These are phyloP conservation scores for Ceratobasidium sp. DNA, from an alignment of 1,284 basidiomycete genomes.

Conservation along the genomic window DNA sequence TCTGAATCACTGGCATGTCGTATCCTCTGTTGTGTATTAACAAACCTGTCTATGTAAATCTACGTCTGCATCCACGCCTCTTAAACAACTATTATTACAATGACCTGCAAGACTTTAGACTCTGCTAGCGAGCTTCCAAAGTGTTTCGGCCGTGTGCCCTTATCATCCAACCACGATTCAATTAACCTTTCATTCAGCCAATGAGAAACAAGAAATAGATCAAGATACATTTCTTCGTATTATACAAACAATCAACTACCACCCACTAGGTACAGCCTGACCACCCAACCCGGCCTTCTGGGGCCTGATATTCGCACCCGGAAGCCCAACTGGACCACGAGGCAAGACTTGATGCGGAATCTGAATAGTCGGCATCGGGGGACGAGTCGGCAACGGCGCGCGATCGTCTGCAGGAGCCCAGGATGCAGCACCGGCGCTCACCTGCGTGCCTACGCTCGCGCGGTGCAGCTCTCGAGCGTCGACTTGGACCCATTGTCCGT, in stretches of 20 bases:
- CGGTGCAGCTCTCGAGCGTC: constrained; percentile 23
- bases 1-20: background rate
- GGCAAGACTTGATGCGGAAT: background rate
- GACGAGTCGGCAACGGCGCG: background rate
- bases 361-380: background rate
- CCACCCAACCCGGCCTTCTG: constrained; percentile 14
- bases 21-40: constrained; percentile 2
- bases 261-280: constrained; percentile 12
- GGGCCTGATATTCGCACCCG: constrained; percentile 16
- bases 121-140: too few relatives aligned
- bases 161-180: background rate
- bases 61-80: background rate
- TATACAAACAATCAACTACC: constrained; percentile 5
- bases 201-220: background rate
- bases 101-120: too few relatives aligned
- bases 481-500: constrained; percentile 7
- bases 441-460: background rate
- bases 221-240: constrained; percentile 13
- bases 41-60: constrained; percentile 9
- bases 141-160: background rate
- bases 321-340: constrained; percentile 12
- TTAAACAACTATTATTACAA: background rate
- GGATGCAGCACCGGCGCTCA: constrained; percentile 18
- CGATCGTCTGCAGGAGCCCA: constrained; percentile 18
- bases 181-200: background rate